Conservation (phyloP, 305 asterid species). For the Solanum aculeatissimum region DNA sequence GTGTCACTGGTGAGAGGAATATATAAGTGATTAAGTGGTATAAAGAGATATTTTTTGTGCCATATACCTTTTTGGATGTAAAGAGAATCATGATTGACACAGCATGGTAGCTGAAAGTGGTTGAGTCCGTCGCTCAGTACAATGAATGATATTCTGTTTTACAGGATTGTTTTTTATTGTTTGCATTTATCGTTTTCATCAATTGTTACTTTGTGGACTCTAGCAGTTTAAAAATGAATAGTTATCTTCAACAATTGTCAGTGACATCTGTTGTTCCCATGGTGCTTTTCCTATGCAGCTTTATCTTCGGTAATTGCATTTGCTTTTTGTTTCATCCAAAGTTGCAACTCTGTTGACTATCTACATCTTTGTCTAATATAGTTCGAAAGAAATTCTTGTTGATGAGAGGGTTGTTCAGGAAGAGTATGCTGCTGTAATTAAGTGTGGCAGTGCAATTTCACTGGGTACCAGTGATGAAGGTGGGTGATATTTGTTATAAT, state of each 20-base stretch:
- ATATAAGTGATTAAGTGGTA: neutral
- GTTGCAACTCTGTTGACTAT: conserved; percentile 1
- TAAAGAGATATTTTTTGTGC: neutral
- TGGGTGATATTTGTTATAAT: conserved; percentile 1
- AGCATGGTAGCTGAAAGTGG: neutral
- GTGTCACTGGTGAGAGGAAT: neutral
- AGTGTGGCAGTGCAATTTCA: conserved; percentile 78
- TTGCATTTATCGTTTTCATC: neutral
- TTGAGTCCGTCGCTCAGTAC: neutral
- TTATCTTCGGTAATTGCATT: neutral
- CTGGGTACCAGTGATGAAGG: conserved; percentile 49
- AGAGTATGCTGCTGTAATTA: conserved; percentile 41
- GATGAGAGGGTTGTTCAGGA: conserved; percentile 50
- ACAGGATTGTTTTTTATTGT: neutral
- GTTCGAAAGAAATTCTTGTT: conserved; percentile 47
- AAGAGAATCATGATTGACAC: neutral
- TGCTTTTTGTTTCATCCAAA: neutral
- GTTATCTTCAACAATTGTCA: neutral
- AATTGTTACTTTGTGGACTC: neutral
- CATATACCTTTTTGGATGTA: neutral
- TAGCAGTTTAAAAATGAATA: neutral
- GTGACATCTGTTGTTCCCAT: neutral
- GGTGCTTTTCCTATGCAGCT: neutral
- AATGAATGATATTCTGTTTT: neutral
- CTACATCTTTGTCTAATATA: conserved; percentile 7